phyloP scores from a whole-genome alignment of 495 filamentous ascomycete genomes.

The Lentithecium fluviatile region DNA sequence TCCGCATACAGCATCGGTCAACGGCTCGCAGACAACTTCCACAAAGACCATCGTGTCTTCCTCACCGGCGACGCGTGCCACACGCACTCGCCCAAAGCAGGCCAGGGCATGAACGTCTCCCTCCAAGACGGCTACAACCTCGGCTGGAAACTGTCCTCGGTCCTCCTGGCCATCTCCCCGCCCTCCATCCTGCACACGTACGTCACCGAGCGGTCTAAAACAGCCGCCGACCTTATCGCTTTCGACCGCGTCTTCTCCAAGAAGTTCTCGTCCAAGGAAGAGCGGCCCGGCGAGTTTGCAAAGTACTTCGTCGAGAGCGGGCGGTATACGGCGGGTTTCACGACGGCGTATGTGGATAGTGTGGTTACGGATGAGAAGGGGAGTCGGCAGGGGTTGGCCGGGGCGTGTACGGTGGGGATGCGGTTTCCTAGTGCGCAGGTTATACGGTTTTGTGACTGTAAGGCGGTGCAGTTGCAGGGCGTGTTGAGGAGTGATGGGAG shows the following conservation, averaged over 20 bases:
- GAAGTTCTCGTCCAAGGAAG: conserved; percentile 52
- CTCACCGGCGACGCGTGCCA: conserved; percentile 62
- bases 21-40: conserved; percentile 57
- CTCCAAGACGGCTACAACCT: conserved; percentile 58
- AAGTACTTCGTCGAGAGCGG: conserved; percentile 61
- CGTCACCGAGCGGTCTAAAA: conserved; percentile 63
- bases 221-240: conserved; percentile 69
- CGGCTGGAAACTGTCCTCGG: conserved; percentile 73
- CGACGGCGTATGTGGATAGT: conserved; percentile 51
- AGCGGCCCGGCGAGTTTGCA: conserved; percentile 43
- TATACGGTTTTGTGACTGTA: conserved; percentile 58
- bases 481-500: conserved; percentile 54
- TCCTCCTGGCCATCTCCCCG: conserved; percentile 58
- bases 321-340: conserved; percentile 64
- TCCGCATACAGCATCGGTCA: conserved; percentile 62
- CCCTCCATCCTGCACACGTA: conserved; percentile 66
- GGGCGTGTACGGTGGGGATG: conserved; percentile 54
- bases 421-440: conserved; percentile 58
- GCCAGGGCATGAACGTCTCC: conserved; percentile 51
- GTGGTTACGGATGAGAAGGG: conserved; percentile 13
- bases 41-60: conserved; percentile 54
- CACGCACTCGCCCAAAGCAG: conserved; percentile 63
- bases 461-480: conserved; percentile 53
- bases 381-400: conserved; percentile 40
- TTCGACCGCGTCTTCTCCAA: conserved; percentile 69